phyloP scores from a whole-genome alignment of 202 grass and related monocot genomes.

The Dendrocalamus latiflorus region DNA sequence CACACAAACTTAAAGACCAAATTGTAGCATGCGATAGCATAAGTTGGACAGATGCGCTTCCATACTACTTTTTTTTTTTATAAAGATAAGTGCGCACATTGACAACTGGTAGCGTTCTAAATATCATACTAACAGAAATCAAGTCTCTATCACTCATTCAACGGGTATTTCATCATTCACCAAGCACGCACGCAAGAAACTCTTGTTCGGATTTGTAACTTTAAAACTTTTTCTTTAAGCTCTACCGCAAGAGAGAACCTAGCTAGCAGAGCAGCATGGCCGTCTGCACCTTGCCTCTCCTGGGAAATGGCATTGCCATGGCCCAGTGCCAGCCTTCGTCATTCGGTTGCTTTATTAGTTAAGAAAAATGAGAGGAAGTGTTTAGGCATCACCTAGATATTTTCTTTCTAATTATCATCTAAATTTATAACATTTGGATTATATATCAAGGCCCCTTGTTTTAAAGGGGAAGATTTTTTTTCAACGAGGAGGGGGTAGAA shows the following conservation, averaged over 20 bases:
- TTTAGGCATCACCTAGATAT: no score
- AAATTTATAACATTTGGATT: no score
- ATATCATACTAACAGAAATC: neutral
- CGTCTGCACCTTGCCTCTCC: neutral
- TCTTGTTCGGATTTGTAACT: neutral
- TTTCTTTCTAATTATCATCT: no score
- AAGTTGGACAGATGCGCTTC: slow-evolving; percentile 31
- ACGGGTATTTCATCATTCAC: slow-evolving; percentile 35
- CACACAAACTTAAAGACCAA: neutral
- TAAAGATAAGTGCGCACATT: slow-evolving; percentile 28
- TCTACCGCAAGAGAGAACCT: neutral
- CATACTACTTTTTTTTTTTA: slow-evolving; percentile 29
- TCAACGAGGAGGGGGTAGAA: no score
- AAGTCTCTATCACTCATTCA: slow-evolving; percentile 32
- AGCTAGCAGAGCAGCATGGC: neutral
- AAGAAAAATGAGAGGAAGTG: neutral
- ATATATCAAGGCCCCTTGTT: no score
- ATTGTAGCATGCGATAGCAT: slow-evolving; percentile 7
- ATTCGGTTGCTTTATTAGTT: neutral
- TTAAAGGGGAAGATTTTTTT: no score
- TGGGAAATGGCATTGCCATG: neutral
- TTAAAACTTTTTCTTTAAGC: neutral
- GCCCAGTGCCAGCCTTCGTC: neutral
- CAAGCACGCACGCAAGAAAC: slow-evolving; percentile 26
- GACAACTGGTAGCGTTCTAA: slow-evolving; percentile 16